Conservation (phyloP, 345 rosid species). For the Psidium guajava region DNA sequence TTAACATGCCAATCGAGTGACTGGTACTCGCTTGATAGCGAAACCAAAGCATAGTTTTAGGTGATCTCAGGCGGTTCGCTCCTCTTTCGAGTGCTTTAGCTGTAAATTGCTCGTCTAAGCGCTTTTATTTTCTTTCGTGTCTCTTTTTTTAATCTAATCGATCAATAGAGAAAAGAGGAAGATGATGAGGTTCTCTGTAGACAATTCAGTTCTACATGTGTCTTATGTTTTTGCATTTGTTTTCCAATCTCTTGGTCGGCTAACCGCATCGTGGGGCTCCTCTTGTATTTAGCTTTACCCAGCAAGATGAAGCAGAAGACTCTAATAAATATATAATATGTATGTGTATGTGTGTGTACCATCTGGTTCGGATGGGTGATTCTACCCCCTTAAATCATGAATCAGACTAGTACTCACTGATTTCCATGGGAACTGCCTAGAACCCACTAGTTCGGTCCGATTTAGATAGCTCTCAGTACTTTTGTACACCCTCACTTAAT, state of each 20-base stretch:
- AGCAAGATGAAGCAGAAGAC: constrained; percentile 98
- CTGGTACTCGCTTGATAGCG: neutral
- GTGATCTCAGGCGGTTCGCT: neutral
- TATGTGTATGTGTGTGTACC: no score
- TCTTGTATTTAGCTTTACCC: constrained; percentile 41
- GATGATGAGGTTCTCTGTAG: neutral
- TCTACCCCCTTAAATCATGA: no score
- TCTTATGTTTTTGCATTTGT: neutral
- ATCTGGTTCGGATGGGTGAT: no score
- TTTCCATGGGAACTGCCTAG: no score
- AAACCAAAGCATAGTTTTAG: neutral
- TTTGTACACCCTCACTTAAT: no score
- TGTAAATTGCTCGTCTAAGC: neutral
- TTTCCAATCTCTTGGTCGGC: neutral
- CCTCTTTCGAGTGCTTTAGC: neutral
- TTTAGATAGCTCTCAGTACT: no score
- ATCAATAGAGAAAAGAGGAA: neutral
- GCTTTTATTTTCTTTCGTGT: neutral
- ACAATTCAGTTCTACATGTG: neutral
- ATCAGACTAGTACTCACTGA: no score
- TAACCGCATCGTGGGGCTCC: neutral
- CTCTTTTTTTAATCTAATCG: neutral
- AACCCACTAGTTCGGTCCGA: no score
- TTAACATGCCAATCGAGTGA: neutral
- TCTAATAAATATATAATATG: constrained; percentile 6